phyloP scores from a whole-genome alignment of 352 stramenopile genomes.

The Labyrinthula sp. region DNA sequence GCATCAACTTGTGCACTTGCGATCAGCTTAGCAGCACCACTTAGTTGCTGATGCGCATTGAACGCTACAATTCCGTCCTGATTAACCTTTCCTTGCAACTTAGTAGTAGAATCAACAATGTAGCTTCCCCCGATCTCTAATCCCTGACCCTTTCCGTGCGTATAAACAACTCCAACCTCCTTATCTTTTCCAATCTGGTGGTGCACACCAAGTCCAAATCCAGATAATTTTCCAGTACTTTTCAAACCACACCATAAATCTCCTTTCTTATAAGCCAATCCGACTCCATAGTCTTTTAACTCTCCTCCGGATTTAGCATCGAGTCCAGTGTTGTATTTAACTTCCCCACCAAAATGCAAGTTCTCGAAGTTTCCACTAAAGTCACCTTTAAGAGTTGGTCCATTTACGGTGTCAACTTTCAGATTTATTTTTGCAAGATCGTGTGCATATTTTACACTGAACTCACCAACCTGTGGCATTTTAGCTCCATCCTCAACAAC shows the following conservation, averaged over 20 bases:
- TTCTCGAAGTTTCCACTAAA: constrained; percentile 23
- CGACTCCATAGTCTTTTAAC: constrained; percentile 22
- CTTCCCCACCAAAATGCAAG: constrained; percentile 26
- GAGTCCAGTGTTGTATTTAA: constrained; percentile 27
- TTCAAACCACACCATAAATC: constrained; percentile 10
- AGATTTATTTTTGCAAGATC: constrained; percentile 16
- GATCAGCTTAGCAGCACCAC: constrained; percentile 25
- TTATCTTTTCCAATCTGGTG: constrained; percentile 21
- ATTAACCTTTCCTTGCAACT: constrained; percentile 26
- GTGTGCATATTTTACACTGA: constrained; percentile 21
- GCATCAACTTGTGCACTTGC: constrained; percentile 22
- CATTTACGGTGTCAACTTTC: constrained; percentile 26
- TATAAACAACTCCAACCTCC: constrained; percentile 20
- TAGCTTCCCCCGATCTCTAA: constrained; percentile 24
- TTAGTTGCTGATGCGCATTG: constrained; percentile 24
- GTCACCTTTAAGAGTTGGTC: constrained; percentile 22
- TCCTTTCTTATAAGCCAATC: constrained; percentile 6
- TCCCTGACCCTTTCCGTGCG: constrained; percentile 19
- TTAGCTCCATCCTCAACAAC: constrained; percentile 25
- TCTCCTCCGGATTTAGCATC: constrained; percentile 8
- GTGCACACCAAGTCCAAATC: constrained; percentile 17
- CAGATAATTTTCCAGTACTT: constrained; percentile 20
- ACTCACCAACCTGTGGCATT: constrained; percentile 21
- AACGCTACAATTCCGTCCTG: constrained; percentile 20
- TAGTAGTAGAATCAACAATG: constrained; percentile 12